Conservation (phyloP, 768 basidiomycete species). For the Leucosporidium scottii region DNA sequence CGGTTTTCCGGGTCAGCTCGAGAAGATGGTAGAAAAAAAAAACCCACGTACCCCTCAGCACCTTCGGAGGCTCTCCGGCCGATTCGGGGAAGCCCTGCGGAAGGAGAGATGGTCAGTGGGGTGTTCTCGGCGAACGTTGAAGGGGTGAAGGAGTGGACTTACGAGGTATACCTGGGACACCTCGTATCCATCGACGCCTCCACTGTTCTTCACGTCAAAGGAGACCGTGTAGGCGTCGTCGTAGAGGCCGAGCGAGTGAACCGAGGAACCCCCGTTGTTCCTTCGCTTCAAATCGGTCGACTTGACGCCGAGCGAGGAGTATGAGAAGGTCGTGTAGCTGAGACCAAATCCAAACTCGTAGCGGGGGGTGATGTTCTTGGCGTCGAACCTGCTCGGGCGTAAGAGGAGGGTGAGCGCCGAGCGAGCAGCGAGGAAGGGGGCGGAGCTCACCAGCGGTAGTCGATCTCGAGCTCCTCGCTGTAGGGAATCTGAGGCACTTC, state of each 20-base stretch:
- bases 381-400: background rate
- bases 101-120: background rate
- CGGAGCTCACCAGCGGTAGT: slow-evolving; percentile 47
- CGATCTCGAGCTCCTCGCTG: slow-evolving; percentile 61
- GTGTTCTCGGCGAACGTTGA: background rate
- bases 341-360: slow-evolving; percentile 83
- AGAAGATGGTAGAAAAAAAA: too few relatives aligned
- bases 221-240: slow-evolving; percentile 43
- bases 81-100: background rate
- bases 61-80: background rate
- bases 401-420: background rate
- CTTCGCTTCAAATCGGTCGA: background rate
- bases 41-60: background rate
- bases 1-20: background rate
- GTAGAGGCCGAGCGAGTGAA: slow-evolving; percentile 10
- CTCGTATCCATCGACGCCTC: slow-evolving; percentile 57
- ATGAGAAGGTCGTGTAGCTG: slow-evolving; percentile 75
- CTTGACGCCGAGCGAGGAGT: slow-evolving; percentile 39
- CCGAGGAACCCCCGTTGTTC: background rate
- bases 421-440: too few relatives aligned
- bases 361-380: slow-evolving; percentile 40
- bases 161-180: slow-evolving; percentile 40
- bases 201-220: slow-evolving; percentile 63
- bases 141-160: background rate
- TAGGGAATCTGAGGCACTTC: slow-evolving; percentile 57